phyloP scores from a whole-genome alignment of 1,139 yeast species.

The Pichia sp. region DNA sequence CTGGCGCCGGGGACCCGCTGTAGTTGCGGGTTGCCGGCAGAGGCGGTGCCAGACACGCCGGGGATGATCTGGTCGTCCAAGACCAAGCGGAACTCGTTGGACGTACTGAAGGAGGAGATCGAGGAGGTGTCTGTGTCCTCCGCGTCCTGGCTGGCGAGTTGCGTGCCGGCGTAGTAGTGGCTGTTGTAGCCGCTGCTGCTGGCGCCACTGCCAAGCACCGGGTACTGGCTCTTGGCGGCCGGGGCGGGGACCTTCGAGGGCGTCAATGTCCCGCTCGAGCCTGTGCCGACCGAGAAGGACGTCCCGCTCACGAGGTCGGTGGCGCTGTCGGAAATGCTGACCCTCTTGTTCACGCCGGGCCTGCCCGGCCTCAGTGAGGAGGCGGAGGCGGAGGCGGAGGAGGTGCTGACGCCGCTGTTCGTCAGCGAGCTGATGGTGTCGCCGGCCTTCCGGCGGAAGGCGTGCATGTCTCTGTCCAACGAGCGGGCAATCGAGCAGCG shows the following conservation, averaged over 20 bases:
- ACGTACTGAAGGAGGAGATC: constrained; percentile 1
- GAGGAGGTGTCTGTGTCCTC: constrained; percentile 10
- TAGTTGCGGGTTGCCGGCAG: not conserved
- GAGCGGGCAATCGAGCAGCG: not conserved
- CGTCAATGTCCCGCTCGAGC: not conserved
- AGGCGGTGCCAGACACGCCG: constrained; percentile 7
- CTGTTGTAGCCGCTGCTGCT: not conserved
- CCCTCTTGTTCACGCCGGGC: not conserved
- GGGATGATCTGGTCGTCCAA: constrained; percentile 16
- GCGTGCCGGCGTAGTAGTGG: not conserved
- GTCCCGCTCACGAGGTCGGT: constrained; percentile 10
- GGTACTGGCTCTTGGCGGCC: not conserved
- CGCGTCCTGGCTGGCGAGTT: not conserved
- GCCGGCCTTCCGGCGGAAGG: not conserved
- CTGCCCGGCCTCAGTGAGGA: not conserved
- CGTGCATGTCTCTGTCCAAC: not conserved
- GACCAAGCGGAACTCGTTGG: constrained; percentile 10
- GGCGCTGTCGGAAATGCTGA: constrained; percentile 3
- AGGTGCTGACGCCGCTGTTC: too few relatives aligned
- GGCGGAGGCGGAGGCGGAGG: too few relatives aligned
- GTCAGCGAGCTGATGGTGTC: not conserved
- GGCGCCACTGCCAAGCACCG: not conserved
- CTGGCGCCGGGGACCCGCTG: not conserved
- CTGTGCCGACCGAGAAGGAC: not conserved
- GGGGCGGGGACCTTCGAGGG: not conserved